A percentile compares a stretch with the other conserved stretches of the same genome.
These are phyloP conservation scores for Metschnikowia proteae DNA, from an alignment of 805 yeast genomes.

Conservation along the genomic window DNA sequence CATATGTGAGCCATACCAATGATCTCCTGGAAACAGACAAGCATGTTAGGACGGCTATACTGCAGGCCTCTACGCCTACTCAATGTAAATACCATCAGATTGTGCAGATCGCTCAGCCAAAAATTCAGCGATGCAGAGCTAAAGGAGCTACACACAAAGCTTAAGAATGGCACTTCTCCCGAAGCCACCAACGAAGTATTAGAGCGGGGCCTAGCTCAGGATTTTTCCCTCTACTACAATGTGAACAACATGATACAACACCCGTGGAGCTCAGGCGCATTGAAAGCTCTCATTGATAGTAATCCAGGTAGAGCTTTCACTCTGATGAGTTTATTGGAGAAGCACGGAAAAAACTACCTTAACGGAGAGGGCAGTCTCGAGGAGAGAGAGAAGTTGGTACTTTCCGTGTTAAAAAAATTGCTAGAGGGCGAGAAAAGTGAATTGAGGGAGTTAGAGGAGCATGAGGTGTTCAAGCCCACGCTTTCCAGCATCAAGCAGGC, in stretches of 20 bases:
- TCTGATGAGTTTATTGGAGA: conserved; percentile 46
- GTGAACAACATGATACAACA: conserved; percentile 14
- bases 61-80: neutral
- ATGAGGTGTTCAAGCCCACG: conserved; percentile 9
- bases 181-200: conserved; percentile 21
- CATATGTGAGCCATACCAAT: neutral
- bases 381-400: conserved; percentile 22
- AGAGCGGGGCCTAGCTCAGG: conserved; percentile 18
- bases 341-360: conserved; percentile 18
- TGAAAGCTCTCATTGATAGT: conserved; percentile 16
- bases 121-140: conserved; percentile 3
- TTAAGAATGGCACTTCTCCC: neutral
- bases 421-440: conserved; percentile 37
- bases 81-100: neutral
- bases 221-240: conserved; percentile 29
- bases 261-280: conserved; percentile 14
- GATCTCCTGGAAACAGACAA: neutral
- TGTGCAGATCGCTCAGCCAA: neutral
- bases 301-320: conserved; percentile 54
- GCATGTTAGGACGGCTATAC: neutral
- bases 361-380: neutral
- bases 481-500: conserved; percentile 14
- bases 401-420: conserved; percentile 32
- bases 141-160: conserved; percentile 8
- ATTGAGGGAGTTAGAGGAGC: conserved; percentile 25